A percentile compares a stretch with the other conserved stretches of the same genome.
Evolutionary conservation across 1,139 yeast genomes (phyloP).

Genomic region (Kurtzmaniella quercitrusa): DNA sequence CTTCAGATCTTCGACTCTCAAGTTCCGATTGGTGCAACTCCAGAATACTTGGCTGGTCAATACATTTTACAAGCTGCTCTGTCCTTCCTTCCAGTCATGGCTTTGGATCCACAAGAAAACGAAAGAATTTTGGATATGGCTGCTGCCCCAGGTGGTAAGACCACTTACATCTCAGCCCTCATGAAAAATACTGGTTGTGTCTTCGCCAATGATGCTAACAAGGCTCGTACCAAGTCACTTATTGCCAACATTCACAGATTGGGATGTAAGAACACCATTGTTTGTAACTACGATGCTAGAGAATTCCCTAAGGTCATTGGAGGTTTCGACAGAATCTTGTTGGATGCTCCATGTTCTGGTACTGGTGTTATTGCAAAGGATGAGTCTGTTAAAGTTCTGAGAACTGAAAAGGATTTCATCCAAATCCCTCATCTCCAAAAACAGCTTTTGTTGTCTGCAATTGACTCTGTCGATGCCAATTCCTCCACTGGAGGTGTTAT

Average conservation of each 20-base stretch:
- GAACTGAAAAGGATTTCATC: constrained; percentile 94
- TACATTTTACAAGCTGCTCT: constrained; percentile 98
- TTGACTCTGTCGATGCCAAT: constrained; percentile 93
- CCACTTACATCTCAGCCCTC: constrained; percentile 91
- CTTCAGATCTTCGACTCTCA: constrained; percentile 95
- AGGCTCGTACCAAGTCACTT: constrained; percentile 91
- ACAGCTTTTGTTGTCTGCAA: constrained; percentile 88
- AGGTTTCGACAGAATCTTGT: constrained; percentile 89
- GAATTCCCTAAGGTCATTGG: constrained; percentile 98
- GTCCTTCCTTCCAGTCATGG: constrained; percentile 96
- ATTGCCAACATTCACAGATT: constrained; percentile 97
- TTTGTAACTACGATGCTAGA: constrained; percentile 96
- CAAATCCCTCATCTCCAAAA: constrained; percentile 96
- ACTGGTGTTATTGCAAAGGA: constrained; percentile 99
- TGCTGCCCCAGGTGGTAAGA: constrained; percentile 99
- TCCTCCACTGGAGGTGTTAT: constrained; percentile 91
- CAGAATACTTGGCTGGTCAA: constrained; percentile 97
- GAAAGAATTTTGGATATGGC: constrained; percentile 98
- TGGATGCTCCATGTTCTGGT: constrained; percentile 99
- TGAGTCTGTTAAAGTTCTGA: constrained; percentile 86
- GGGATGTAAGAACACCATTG: constrained; percentile 95
- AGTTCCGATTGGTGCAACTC: constrained; percentile 99
- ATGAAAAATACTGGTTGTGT: constrained; percentile 98
- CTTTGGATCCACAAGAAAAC: constrained; percentile 91
- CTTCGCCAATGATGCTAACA: constrained; percentile 95